Percentiles rank a stretch among this genome's conserved stretches.
Conservation (phyloP, 2,329 filamentous ascomycete genomes). For the Calonectria pauciramosa region DNA sequence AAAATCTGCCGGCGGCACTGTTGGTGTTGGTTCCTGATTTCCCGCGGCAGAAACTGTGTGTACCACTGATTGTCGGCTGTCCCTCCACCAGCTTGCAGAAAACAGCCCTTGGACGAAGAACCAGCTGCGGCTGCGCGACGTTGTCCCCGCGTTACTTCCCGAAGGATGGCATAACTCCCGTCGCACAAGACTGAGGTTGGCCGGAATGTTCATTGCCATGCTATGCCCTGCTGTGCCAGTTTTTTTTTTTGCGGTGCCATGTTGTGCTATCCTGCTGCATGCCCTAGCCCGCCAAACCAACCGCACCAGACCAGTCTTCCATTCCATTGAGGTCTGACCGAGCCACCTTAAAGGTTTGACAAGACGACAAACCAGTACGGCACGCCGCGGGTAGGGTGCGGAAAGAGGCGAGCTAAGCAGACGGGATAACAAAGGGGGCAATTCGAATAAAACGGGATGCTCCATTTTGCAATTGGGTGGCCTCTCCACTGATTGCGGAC, state of each 20-base stretch:
- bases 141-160: conserved; percentile 38
- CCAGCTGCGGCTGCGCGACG: conserved; percentile 32
- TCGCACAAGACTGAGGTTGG: conserved; percentile 40
- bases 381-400: conserved; percentile 28
- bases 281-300: conserved; percentile 7
- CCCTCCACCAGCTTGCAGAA: conserved; percentile 12
- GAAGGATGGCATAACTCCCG: conserved; percentile 33
- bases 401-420: conserved; percentile 15
- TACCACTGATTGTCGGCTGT: neutral
- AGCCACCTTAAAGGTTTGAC: conserved; percentile 23
- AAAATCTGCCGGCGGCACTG: conserved; percentile 32
- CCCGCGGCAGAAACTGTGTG: conserved; percentile 15
- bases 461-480: neutral
- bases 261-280: conserved; percentile 32
- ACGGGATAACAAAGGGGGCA: neutral
- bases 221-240: conserved; percentile 28
- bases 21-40: conserved; percentile 30
- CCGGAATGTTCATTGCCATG: conserved; percentile 26
- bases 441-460: neutral
- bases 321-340: conserved; percentile 25
- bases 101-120: conserved; percentile 30
- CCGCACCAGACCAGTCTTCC: conserved; percentile 25
- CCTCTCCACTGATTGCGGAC: neutral
- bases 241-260: conserved; percentile 36
- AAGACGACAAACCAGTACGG: conserved; percentile 27